Conservation (phyloP, 192 early-diverging fungal species). For the Glomus cerebriforme region DNA sequence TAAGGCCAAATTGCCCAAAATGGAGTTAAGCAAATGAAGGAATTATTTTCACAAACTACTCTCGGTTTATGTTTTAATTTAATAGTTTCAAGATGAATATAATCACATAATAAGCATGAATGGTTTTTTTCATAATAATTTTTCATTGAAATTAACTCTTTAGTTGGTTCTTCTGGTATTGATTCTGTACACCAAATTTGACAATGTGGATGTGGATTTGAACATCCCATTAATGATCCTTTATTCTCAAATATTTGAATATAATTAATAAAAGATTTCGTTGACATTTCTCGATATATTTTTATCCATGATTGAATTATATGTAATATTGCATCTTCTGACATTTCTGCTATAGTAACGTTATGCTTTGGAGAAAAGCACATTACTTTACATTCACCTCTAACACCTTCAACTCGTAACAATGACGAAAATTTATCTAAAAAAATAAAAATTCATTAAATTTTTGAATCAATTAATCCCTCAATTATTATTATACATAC, state of each 20-base stretch:
- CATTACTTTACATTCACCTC: slow-evolving; percentile 86
- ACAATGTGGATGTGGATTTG: slow-evolving; percentile 95
- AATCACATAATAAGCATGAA: slow-evolving; percentile 84
- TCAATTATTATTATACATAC: not conserved
- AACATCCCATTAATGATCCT: slow-evolving; percentile 95
- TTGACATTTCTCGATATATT: slow-evolving; percentile 57
- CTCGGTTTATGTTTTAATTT: slow-evolving; percentile 55
- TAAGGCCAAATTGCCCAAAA: slow-evolving; percentile 99
- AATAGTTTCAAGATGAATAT: slow-evolving; percentile 61
- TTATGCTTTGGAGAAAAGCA: slow-evolving; percentile 92
- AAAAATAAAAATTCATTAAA: not conserved
- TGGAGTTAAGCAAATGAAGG: slow-evolving; percentile 83
- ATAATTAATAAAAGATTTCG: slow-evolving; percentile 64
- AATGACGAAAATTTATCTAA: slow-evolving; percentile 38
- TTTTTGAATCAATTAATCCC: not conserved
- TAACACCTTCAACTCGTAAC: slow-evolving; percentile 60
- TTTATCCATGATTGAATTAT: slow-evolving; percentile 77
- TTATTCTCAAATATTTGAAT: slow-evolving; percentile 99
- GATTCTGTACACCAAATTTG: slow-evolving; percentile 90
- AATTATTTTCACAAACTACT: slow-evolving; percentile 77
- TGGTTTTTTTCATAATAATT: slow-evolving; percentile 55
- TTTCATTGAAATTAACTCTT: slow-evolving; percentile 68
- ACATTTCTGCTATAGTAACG: slow-evolving; percentile 88
- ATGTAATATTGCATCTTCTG: slow-evolving; percentile 56
- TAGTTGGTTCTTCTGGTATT: slow-evolving; percentile 78